Conservation (phyloP, 129 eudicot species). For the Flaveria trinervia region DNA sequence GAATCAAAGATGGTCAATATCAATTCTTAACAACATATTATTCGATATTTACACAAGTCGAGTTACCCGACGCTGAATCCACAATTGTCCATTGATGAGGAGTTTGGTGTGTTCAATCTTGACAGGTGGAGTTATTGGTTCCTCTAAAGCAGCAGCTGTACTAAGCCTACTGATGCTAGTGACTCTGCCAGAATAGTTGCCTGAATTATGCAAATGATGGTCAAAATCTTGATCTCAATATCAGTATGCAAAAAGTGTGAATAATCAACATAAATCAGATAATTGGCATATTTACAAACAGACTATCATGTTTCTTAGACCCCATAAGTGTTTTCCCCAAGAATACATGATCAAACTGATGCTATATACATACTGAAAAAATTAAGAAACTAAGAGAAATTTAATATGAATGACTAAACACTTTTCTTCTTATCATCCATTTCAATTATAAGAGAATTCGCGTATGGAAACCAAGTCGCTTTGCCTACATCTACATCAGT, state of each 20-base stretch:
- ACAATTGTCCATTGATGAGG: conserved; percentile 82
- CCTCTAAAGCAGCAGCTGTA: conserved; percentile 69
- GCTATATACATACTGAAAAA: too few species aligned
- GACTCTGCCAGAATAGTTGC: conserved; percentile 43
- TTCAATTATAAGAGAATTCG: too few species aligned
- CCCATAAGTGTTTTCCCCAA: too few species aligned
- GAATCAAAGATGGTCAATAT: conserved; percentile 23
- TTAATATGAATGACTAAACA: too few species aligned
- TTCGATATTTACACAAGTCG: conserved; percentile 7
- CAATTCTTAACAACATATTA: conserved; percentile 1
- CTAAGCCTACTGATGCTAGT: conserved; percentile 48
- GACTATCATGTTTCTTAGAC: too few species aligned
- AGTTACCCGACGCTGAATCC: conserved; percentile 80
- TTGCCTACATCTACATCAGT: too few species aligned
- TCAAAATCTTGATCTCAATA: conserved; percentile 12
- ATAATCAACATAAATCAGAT: background rate
- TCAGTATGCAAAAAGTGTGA: background rate
- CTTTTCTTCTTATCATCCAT: too few species aligned
- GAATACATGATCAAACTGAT: too few species aligned
- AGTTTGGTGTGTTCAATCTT: conserved; percentile 60
- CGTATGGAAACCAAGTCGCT: too few species aligned
- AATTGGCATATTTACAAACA: background rate
- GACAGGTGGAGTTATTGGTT: conserved; percentile 65
- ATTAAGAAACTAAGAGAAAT: background rate
- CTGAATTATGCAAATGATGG: conserved; percentile 42